phyloP scores from a whole-genome alignment of 2,329 filamentous ascomycete species.

The Ophiostoma piceae region DNA sequence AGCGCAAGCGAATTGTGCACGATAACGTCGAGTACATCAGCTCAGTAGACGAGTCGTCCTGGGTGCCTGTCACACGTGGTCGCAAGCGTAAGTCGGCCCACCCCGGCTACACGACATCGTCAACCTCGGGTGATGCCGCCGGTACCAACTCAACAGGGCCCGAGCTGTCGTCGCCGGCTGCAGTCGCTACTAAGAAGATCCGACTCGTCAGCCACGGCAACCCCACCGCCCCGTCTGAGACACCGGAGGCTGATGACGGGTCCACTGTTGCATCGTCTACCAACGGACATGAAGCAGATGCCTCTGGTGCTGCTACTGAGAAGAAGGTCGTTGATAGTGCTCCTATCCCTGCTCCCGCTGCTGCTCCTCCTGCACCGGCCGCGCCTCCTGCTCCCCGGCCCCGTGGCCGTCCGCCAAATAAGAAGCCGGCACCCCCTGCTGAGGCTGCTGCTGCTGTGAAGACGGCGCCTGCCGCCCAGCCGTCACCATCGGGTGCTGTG shows the following conservation, averaged over 20 bases:
- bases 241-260: not conserved
- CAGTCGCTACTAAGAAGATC: constrained; percentile 35
- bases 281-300: constrained; percentile 2
- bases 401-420: constrained; percentile 19
- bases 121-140: constrained; percentile 30
- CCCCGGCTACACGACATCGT: not conserved
- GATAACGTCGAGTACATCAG: constrained; percentile 30
- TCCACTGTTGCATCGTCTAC: not conserved
- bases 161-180: constrained; percentile 29
- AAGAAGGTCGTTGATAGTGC: not conserved
- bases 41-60: constrained; percentile 13
- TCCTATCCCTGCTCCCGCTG: not conserved
- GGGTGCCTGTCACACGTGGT: constrained; percentile 31
- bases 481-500: constrained; percentile 40
- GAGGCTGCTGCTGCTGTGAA: not conserved
- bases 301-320: not conserved
- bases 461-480: constrained; percentile 30
- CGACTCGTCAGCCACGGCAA: constrained; percentile 30
- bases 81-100: constrained; percentile 29
- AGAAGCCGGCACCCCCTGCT: constrained; percentile 12
- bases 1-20: constrained; percentile 10
- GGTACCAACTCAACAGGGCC: constrained; percentile 23
- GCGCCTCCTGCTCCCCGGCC: constrained; percentile 11
- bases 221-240: not conserved
- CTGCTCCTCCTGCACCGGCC: not conserved